These are phyloP conservation scores for Pythium insidiosum DNA, from an alignment of 352 stramenopile species.

Conservation along the genomic window DNA sequence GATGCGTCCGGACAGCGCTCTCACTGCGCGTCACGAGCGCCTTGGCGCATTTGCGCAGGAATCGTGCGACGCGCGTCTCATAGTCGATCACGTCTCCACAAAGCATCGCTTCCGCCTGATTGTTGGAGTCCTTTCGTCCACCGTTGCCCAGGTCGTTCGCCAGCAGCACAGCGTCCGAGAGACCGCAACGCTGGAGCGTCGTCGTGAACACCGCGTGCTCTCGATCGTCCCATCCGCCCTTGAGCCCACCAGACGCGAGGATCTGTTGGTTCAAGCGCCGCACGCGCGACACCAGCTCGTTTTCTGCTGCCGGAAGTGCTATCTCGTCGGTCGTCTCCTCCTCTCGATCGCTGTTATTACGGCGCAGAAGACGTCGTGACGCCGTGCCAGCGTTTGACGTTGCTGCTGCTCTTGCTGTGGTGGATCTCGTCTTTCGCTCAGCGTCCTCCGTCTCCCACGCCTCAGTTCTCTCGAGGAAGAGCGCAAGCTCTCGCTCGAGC, in stretches of 20 bases:
- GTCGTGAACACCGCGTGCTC: conserved; percentile 41
- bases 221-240: conserved; percentile 47
- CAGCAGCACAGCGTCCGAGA: conserved; percentile 36
- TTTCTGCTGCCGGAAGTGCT: conserved; percentile 8
- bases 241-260: conserved; percentile 36
- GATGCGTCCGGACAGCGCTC: conserved; percentile 48
- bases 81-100: too few relatives aligned
- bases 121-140: conserved; percentile 6
- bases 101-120: too few relatives aligned
- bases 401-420: not conserved
- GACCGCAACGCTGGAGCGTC: conserved; percentile 32
- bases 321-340: conserved; percentile 3
- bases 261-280: conserved; percentile 46
- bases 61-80: conserved; percentile 33
- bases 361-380: too few relatives aligned
- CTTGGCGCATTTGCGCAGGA: conserved; percentile 41
- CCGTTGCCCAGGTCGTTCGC: conserved; percentile 12
- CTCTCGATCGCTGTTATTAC: too few relatives aligned
- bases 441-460: conserved; percentile 20
- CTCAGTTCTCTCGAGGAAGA: conserved; percentile 32
- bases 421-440: not conserved
- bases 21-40: conserved; percentile 43
- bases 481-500: conserved; percentile 38
- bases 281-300: conserved; percentile 35
- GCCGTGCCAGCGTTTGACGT: too few relatives aligned